Percentiles rank a stretch among this genome's conserved stretches.
phyloP scores from a whole-genome alignment of 1,139 yeast genomes.

The Candida dubliniensis region DNA sequence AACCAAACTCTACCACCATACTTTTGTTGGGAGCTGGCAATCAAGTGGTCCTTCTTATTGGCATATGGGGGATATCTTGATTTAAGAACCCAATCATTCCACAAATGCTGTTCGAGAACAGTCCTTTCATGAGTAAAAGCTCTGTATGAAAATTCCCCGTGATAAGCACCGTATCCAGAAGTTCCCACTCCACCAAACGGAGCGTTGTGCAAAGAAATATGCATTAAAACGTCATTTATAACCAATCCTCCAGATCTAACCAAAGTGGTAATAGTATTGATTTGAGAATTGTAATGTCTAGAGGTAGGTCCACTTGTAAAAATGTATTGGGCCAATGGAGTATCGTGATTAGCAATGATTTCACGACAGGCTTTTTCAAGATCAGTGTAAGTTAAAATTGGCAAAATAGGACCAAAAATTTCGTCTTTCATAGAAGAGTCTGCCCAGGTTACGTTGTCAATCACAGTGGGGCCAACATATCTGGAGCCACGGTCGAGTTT shows the following conservation, averaged over 20 bases:
- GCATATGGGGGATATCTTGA: conserved; percentile 71
- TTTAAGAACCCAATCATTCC: conserved; percentile 58
- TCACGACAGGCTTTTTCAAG: conserved; percentile 48
- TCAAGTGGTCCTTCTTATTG: conserved; percentile 29
- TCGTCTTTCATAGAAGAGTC: conserved; percentile 78
- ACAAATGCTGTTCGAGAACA: conserved; percentile 61
- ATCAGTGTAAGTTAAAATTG: conserved; percentile 58
- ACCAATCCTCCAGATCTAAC: conserved; percentile 75
- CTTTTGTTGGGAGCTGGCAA: conserved; percentile 22
- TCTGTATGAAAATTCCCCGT: conserved; percentile 70
- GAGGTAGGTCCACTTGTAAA: conserved; percentile 52
- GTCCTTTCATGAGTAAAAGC: conserved; percentile 78
- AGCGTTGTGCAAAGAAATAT: conserved; percentile 62
- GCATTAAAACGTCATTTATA: conserved; percentile 72
- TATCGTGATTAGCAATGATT: conserved; percentile 48
- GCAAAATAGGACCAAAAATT: conserved; percentile 83
- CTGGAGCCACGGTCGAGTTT: conserved; percentile 41
- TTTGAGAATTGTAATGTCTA: conserved; percentile 43
- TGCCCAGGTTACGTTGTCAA: conserved; percentile 57
- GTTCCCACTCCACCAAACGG: conserved; percentile 93
- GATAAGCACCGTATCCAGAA: conserved; percentile 81
- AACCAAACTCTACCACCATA: conserved; percentile 34
- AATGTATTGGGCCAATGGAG: conserved; percentile 81
- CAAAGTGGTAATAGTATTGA: conserved; percentile 47
- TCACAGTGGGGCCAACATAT: conserved; percentile 72